Conservation (phyloP, 2,329 filamentous ascomycete species). For the Colletotrichum trifolii region DNA sequence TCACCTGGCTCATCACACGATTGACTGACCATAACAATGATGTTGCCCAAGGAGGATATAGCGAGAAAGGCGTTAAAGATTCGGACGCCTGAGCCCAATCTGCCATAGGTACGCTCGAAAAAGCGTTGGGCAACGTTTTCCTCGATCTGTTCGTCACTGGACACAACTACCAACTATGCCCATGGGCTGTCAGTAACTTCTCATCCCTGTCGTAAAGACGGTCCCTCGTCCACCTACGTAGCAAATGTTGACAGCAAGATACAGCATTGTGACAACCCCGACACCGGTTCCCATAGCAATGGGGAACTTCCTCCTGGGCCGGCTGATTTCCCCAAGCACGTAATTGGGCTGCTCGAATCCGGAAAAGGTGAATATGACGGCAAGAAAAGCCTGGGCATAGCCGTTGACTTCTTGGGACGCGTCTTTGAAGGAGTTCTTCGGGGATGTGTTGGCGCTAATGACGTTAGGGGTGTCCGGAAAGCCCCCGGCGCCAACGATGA, state of each 20-base stretch:
- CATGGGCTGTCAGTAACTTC: too few species aligned
- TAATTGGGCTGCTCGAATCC: slow-evolving; percentile 53
- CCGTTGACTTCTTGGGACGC: slow-evolving; percentile 44
- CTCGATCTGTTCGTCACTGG: slow-evolving; percentile 39
- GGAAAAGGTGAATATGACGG: slow-evolving; percentile 54
- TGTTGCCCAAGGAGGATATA: slow-evolving; percentile 65
- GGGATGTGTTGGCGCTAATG: slow-evolving; percentile 42
- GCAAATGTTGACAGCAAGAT: slow-evolving; percentile 51
- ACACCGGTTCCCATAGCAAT: slow-evolving; percentile 45
- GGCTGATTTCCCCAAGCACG: slow-evolving; percentile 46
- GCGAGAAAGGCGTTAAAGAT: slow-evolving; percentile 63
- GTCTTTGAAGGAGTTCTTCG: slow-evolving; percentile 40
- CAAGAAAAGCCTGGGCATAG: slow-evolving; percentile 53
- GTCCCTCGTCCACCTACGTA: too few species aligned
- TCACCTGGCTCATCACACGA: too few species aligned
- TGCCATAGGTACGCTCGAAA: slow-evolving; percentile 47
- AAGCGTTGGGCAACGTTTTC: slow-evolving; percentile 46
- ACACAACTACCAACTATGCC: slow-evolving; percentile 55
- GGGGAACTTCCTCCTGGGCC: slow-evolving; percentile 47
- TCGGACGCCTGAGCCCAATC: slow-evolving; percentile 43
- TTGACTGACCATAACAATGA: slow-evolving; percentile 58
- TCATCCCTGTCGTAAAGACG: too few species aligned
- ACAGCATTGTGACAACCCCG: slow-evolving; percentile 45
- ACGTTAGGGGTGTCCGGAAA: slow-evolving; percentile 40
- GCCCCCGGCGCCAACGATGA: slow-evolving; percentile 45